Evolutionary conservation across 345 rosid genomes (phyloP).

Genomic region (Microcos paniculata): DNA sequence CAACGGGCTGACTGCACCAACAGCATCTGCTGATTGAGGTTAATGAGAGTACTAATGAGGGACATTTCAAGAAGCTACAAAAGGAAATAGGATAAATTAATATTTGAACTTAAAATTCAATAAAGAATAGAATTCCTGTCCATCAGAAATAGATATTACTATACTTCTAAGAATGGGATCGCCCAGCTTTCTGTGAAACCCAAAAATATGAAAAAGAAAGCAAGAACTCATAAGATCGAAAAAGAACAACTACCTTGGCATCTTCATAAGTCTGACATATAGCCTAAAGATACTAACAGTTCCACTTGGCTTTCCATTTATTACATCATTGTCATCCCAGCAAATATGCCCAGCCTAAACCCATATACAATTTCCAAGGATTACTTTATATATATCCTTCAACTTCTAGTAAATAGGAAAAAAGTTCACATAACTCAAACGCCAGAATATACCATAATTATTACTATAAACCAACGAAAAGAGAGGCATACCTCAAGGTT

Average conservation of each 20-base stretch:
- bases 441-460: neutral
- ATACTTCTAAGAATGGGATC: neutral
- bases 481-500: conserved; percentile 66
- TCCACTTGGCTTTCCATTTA: conserved; percentile 87
- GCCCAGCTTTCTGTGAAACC: neutral
- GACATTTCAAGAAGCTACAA: conserved; percentile 87
- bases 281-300: conserved; percentile 92
- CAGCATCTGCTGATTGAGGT: conserved; percentile 57
- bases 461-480: conserved; percentile 1
- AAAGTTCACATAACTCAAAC: neutral
- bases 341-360: conserved; percentile 97
- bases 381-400: neutral
- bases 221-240: neutral
- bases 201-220: neutral
- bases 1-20: conserved; percentile 57
- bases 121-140: neutral
- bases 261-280: conserved; percentile 97
- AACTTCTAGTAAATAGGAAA: conserved; percentile 2
- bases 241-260: conserved; percentile 54
- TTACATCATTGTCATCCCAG: conserved; percentile 93
- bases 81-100: conserved; percentile 22
- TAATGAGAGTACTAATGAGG: conserved; percentile 64
- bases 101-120: neutral
- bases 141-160: neutral
- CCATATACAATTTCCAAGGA: conserved; percentile 12